A percentile compares a stretch with the other conserved stretches of the same genome.
phyloP scores from a whole-genome alignment of 2,329 filamentous ascomycete species.

The Exophiala oligosperma region DNA sequence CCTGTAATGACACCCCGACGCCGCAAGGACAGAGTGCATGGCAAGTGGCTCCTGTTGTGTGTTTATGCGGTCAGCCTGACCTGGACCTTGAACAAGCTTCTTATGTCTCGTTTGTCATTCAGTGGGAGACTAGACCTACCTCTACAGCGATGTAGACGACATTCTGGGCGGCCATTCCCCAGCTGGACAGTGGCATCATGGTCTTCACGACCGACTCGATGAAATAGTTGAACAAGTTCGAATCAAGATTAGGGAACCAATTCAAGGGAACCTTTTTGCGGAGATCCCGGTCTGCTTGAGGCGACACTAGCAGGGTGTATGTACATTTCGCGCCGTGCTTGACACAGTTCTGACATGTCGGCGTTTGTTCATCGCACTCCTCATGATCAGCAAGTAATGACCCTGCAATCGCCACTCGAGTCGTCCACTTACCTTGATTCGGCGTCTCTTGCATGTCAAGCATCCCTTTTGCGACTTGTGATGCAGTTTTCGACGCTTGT shows the following conservation, averaged over 20 bases:
- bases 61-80: neutral
- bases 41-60: conserved; percentile 1
- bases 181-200: conserved; percentile 8
- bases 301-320: conserved; percentile 12
- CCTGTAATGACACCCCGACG: conserved; percentile 2
- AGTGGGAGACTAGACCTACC: neutral
- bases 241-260: conserved; percentile 32
- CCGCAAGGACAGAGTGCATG: conserved; percentile 11
- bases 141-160: conserved; percentile 1
- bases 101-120: too few relatives aligned
- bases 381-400: neutral
- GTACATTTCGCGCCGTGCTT: conserved; percentile 34
- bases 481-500: conserved; percentile 32
- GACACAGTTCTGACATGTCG: conserved; percentile 33
- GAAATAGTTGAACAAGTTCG: conserved; percentile 37
- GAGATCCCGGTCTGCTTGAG: conserved; percentile 25
- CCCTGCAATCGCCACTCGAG: neutral
- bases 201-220: conserved; percentile 7
- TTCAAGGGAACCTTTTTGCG: conserved; percentile 9
- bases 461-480: conserved; percentile 38
- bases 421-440: conserved; percentile 35
- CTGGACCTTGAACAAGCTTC: too few relatives aligned
- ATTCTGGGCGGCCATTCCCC: neutral
- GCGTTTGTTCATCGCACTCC: conserved; percentile 39
- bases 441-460: conserved; percentile 36